Evolutionary conservation across 352 stramenopile genomes (phyloP).

Genomic region (Phytophthora quininea): DNA sequence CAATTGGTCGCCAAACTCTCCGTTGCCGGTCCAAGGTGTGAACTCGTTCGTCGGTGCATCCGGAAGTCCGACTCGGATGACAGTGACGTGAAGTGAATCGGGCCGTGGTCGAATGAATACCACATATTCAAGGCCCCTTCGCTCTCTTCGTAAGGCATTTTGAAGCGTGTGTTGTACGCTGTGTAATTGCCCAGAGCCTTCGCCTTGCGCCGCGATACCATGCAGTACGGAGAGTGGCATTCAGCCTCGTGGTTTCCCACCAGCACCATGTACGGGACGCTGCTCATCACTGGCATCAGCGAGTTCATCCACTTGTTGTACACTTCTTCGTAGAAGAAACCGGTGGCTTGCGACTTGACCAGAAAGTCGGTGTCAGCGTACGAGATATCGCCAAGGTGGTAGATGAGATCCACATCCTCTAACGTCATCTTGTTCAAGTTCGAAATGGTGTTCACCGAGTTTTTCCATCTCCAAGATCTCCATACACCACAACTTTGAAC

Average conservation of each 20-base stretch:
- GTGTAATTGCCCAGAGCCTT: constrained; percentile 80
- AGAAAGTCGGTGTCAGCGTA: constrained; percentile 45
- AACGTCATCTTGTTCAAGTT: constrained; percentile 45
- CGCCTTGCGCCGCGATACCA: constrained; percentile 51
- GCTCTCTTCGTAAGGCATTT: constrained; percentile 82
- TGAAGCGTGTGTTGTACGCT: constrained; percentile 86
- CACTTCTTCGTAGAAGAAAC: constrained; percentile 88
- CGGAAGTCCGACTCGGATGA: constrained; percentile 79
- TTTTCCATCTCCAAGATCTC: constrained; percentile 52
- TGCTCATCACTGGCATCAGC: constrained; percentile 52
- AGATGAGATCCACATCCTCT: constrained; percentile 58
- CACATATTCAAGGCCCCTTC: constrained; percentile 79
- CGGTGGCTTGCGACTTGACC: constrained; percentile 26
- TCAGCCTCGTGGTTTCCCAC: constrained; percentile 91
- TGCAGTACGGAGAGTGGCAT: constrained; percentile 76
- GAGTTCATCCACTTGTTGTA: constrained; percentile 89
- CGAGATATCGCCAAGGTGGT: constrained; percentile 79
- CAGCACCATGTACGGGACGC: constrained; percentile 84
- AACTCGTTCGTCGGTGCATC: constrained; percentile 39
- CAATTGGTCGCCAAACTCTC: constrained; percentile 57
- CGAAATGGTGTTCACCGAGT: constrained; percentile 44
- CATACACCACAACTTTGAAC: constrained; percentile 66
- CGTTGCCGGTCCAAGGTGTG: constrained; percentile 37
- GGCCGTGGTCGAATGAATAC: constrained; percentile 88
- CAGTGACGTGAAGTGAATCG: constrained; percentile 84